These are phyloP conservation scores for Sporothrix euskadiensis DNA, from an alignment of 2,329 filamentous ascomycete species.

Conservation along the genomic window DNA sequence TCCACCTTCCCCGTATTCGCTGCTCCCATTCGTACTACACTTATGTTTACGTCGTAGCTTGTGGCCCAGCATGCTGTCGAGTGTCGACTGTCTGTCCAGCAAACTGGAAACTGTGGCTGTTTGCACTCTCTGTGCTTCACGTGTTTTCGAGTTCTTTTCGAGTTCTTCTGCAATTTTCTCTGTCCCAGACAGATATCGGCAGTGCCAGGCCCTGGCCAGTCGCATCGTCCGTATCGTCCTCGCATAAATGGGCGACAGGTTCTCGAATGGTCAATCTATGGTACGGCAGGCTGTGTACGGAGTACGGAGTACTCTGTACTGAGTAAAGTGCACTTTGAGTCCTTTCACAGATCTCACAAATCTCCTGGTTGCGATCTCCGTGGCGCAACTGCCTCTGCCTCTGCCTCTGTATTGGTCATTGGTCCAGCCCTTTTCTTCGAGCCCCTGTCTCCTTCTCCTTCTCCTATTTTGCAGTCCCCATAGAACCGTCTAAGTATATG, in stretches of 20 bases:
- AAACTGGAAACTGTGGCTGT: neutral
- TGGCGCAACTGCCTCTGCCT: neutral
- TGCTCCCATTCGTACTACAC: neutral
- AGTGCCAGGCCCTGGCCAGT: neutral
- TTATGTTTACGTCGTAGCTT: neutral
- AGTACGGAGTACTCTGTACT: no score
- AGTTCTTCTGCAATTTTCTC: neutral
- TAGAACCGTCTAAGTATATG: neutral
- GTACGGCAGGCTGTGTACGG: neutral
- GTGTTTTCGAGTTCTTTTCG: neutral
- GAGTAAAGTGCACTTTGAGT: neutral
- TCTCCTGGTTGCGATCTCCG: neutral
- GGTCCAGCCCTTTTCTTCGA: neutral
- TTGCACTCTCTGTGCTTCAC: neutral
- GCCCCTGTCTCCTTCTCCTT: neutral
- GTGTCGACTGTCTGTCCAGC: no score
- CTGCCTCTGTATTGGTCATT: neutral
- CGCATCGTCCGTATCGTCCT: neutral
- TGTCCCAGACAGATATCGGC: neutral
- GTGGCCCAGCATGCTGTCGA: neutral
- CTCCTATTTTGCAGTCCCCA: neutral
- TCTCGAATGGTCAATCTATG: neutral
- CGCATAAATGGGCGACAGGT: neutral
- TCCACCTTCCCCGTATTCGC: slow-evolving; percentile 15
- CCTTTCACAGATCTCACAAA: neutral